A percentile compares a stretch with the other conserved stretches of the same genome.
Conservation (phyloP, 2,329 filamentous ascomycete species). For the Podosphaera aphanis region DNA sequence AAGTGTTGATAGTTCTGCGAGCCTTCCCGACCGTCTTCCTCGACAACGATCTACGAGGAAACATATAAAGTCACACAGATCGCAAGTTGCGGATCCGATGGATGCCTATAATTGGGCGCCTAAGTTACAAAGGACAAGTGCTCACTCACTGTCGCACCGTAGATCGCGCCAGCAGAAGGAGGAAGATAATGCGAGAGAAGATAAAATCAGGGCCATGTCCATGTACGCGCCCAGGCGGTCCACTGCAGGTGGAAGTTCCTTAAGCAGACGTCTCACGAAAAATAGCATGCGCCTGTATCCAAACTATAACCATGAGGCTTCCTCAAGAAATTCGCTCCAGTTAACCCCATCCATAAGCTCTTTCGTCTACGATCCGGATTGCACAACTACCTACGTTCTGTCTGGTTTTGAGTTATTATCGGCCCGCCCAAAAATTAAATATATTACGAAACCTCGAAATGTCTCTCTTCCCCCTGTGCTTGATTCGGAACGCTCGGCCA, state of each 20-base stretch:
- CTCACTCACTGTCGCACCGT: slow-evolving; percentile 36
- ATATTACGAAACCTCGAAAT: slow-evolving; percentile 36
- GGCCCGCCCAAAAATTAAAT: slow-evolving; percentile 64
- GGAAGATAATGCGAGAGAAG: slow-evolving; percentile 55
- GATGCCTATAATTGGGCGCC: slow-evolving; percentile 14
- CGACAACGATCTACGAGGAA: not conserved
- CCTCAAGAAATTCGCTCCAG: slow-evolving; percentile 46
- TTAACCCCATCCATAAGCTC: slow-evolving; percentile 53
- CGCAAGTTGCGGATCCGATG: not conserved
- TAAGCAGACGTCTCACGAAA: slow-evolving; percentile 32
- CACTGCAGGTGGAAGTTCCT: slow-evolving; percentile 23
- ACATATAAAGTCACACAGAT: not conserved
- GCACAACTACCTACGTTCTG: slow-evolving; percentile 49
- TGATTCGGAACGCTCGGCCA: slow-evolving; percentile 20
- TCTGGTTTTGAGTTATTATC: slow-evolving; percentile 61
- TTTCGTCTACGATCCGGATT: slow-evolving; percentile 50
- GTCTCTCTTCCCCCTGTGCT: slow-evolving; percentile 21
- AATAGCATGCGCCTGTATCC: not conserved
- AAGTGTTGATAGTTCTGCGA: not conserved
- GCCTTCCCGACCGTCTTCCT: not conserved
- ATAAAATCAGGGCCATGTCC: slow-evolving; percentile 69
- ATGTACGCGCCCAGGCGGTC: slow-evolving; percentile 26
- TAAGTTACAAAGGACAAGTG: slow-evolving; percentile 37
- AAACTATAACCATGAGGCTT: slow-evolving; percentile 16
- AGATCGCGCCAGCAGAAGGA: slow-evolving; percentile 59